Evolutionary conservation across 1,284 basidiomycete genomes (phyloP), one percentile per base, ranked within the genome.

Genomic region (Ganoderma sp.): DNA sequence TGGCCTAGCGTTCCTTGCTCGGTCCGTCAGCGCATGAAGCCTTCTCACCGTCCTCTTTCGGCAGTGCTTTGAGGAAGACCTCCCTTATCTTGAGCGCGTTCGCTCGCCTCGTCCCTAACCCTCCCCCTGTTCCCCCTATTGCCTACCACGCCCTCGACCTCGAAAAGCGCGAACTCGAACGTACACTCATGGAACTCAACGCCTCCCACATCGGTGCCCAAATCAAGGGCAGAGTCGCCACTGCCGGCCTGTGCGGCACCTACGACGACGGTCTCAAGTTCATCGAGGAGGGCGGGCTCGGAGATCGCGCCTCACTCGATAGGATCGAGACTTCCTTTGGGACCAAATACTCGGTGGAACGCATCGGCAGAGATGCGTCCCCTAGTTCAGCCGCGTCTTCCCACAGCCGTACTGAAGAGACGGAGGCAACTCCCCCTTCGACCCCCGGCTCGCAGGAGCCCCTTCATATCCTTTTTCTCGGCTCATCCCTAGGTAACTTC

Each of bases 81-180:
- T 95, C 94, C 5, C 90, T 94, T 78, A 85, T 99, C 65, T 85
- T 99, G 41, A 84, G 84, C 22, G 93, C 93, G 1, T 84, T 98
- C 48, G 87, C 94, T 56, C 80, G 81, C 71, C 77, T 84, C 19
- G 84, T 86, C 9, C 77, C 81, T 25, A 74, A 76, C 19, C 70
- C 73, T 3, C 76, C 75, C 8, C 63, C 78, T 1, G 69, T 78
- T 19, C 82, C 88, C 0, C 87, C 88, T 12, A 88, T 94, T 75
- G 93, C 90, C 1, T 99, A 98, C 81, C 96, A 94, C 82, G 96
- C 97, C 15, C 90, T 99, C 64, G 97, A 99, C 77, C 89, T 99
- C 37, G 95, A 97, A 79, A 85, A 91, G 73, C 87, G 87, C 64
- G 96, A 98, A 78, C 89, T 99, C 42, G 86, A 91, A 71, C 90